Evolutionary conservation across 176 grass and related monocot genomes (phyloP), one percentile per base, ranked within the genome.

Genomic region (Triticum turgidum): DNA sequence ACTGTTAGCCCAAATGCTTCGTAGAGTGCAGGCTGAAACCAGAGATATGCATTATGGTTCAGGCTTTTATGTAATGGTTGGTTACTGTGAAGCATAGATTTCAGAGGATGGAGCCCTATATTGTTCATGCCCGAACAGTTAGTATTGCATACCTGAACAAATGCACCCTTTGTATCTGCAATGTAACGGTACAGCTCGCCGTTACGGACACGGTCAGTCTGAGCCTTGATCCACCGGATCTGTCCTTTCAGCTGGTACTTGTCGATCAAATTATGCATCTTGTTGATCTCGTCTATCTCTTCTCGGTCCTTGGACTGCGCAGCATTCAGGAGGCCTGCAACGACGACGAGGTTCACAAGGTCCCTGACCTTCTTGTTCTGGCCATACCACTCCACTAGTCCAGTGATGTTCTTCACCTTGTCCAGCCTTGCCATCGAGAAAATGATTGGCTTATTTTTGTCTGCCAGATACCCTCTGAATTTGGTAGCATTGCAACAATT

Each of bases 371-470:
- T 89, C 82, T 94, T 96, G 89, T 94, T 94, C 69, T 99, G 95
- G 14, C 92, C 94, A 32, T 96, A 99, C 90, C 87, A 99, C 80
- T 99, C 97, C 5, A 99, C 97, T 15, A 99, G 75, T 78, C 97
- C 94, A 9, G 92, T 96, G 62, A 99, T 93, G 56, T 99, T 99
- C 89, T 99, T 99, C 68, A 99, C 90, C 35, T 85, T 96, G 80
- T 99, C 97, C 6, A 99, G 90, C 82, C 97, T 93, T 22, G 97
- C 97, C 97, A 96, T 99, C 0, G 97, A 96, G 89, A 99, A 99
- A 61, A 99, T 83, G 73, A 99, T 91, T 39, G 97, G 97, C 81
- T 96, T 98, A 44, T 51, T 96, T 62, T 61, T 91, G 79, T 98
- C 93, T 29, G 69, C 84, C 58, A 98, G 76, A 61, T 92, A 67